phyloP scores from a whole-genome alignment of 2,329 filamentous ascomycete species.

The Cordyceps fumosorosea region DNA sequence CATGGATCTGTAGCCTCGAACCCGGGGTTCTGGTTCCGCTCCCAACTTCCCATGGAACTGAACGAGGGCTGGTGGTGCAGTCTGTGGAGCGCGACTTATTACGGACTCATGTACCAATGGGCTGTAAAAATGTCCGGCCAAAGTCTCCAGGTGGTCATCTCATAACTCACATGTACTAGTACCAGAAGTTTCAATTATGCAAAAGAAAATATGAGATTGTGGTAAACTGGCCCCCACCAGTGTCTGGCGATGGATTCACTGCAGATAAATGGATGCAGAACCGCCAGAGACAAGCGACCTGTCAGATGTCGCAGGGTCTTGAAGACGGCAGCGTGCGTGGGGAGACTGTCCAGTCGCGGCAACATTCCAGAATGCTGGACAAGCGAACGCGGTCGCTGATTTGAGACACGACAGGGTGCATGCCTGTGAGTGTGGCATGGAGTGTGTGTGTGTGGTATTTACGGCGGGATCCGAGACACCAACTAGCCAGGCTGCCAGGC shows the following conservation, averaged over 20 bases:
- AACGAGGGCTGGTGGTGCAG: no score
- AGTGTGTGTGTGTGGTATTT: background rate
- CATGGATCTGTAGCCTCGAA: no score
- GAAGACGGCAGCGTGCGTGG: background rate
- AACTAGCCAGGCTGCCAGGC: background rate
- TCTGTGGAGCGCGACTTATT: no score
- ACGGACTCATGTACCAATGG: no score
- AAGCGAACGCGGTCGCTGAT: background rate
- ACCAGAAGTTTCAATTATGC: no score
- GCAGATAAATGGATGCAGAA: background rate
- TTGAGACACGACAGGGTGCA: background rate
- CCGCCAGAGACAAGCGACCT: background rate
- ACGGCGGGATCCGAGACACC: slow-evolving; percentile 8
- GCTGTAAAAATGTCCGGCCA: no score
- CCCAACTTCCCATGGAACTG: no score
- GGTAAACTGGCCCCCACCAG: background rate
- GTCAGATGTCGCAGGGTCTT: background rate
- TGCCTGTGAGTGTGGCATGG: background rate
- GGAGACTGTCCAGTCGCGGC: background rate
- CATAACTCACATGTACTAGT: no score
- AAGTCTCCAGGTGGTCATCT: no score
- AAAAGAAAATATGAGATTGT: background rate
- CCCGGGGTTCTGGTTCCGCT: no score
- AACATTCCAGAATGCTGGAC: slow-evolving; percentile 2
- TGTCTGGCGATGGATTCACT: background rate